These are phyloP conservation scores for Salix brachista DNA, from an alignment of 345 rosid genomes.

Conservation along the genomic window DNA sequence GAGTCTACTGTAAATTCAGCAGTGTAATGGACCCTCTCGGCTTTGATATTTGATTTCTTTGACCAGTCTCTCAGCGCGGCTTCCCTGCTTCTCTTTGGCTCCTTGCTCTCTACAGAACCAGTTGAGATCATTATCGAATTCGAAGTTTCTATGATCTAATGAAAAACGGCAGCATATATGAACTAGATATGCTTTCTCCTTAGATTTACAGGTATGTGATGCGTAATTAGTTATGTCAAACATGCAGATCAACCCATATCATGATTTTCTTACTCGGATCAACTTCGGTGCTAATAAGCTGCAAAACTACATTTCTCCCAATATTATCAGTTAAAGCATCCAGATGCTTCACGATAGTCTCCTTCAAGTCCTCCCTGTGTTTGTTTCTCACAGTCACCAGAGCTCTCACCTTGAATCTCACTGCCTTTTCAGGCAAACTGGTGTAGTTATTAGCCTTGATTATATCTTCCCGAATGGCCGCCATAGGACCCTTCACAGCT, in stretches of 20 bases:
- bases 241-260: neutral
- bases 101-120: constrained; percentile 53
- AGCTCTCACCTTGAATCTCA: constrained; percentile 70
- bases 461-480: constrained; percentile 73
- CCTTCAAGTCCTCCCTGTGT: constrained; percentile 74
- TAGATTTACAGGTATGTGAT: neutral
- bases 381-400: constrained; percentile 72
- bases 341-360: constrained; percentile 61
- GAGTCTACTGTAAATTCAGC: constrained; percentile 79
- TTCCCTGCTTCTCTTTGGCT: constrained; percentile 68
- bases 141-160: neutral
- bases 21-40: constrained; percentile 79
- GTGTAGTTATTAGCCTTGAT: constrained; percentile 28
- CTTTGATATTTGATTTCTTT: constrained; percentile 62
- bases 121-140: neutral
- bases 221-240: neutral
- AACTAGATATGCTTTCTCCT: neutral
- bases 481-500: constrained; percentile 10
- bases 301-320: constrained; percentile 78
- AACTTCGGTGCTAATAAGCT: constrained; percentile 71
- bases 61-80: constrained; percentile 84
- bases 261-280: constrained; percentile 69
- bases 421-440: constrained; percentile 28
- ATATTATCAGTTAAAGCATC: constrained; percentile 72
- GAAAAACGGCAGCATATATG: neutral